phyloP scores from a whole-genome alignment of 441 rosid species.

The Gossypium gossypioides region DNA sequence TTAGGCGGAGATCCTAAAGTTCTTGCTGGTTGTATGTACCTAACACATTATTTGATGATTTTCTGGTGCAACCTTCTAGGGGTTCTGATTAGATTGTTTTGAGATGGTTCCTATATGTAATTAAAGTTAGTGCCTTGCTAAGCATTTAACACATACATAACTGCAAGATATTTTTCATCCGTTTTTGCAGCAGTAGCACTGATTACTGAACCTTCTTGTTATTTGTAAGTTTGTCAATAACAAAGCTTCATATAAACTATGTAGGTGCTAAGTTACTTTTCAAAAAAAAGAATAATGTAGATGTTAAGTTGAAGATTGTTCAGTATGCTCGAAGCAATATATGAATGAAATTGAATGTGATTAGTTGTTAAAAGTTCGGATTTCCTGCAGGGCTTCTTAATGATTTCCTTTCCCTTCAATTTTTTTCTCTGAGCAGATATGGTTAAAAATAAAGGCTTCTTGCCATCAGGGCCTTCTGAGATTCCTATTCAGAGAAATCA shows the following conservation, averaged over 20 bases:
- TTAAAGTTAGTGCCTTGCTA: neutral
- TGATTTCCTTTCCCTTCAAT: slow-evolving; percentile 12
- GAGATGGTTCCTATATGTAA: neutral
- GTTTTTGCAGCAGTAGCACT: slow-evolving; percentile 4
- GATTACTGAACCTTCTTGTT: neutral
- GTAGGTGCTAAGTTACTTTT: neutral
- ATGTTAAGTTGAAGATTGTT: neutral
- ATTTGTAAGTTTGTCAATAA: neutral
- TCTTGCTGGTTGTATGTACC: slow-evolving; percentile 90
- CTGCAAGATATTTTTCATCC: neutral
- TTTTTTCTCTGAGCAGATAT: slow-evolving; percentile 54
- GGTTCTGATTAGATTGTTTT: slow-evolving; percentile 6
- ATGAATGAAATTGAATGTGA: neutral
- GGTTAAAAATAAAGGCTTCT: slow-evolving; percentile 97
- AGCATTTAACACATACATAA: neutral
- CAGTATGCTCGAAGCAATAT: neutral
- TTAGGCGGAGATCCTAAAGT: slow-evolving; percentile 97
- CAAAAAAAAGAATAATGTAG: neutral
- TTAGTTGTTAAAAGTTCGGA: slow-evolving; percentile 5
- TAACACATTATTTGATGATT: slow-evolving; percentile 13
- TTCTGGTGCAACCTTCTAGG: neutral
- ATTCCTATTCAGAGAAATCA: slow-evolving; percentile 83
- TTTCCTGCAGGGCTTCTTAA: slow-evolving; percentile 12
- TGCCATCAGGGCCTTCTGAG: slow-evolving; percentile 97
- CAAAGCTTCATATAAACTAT: neutral